Percentiles rank a stretch among this genome's conserved stretches.
These are phyloP conservation scores for Ceratobasidium papillatum DNA, from an alignment of 1,284 basidiomycete species.

Conservation along the genomic window DNA sequence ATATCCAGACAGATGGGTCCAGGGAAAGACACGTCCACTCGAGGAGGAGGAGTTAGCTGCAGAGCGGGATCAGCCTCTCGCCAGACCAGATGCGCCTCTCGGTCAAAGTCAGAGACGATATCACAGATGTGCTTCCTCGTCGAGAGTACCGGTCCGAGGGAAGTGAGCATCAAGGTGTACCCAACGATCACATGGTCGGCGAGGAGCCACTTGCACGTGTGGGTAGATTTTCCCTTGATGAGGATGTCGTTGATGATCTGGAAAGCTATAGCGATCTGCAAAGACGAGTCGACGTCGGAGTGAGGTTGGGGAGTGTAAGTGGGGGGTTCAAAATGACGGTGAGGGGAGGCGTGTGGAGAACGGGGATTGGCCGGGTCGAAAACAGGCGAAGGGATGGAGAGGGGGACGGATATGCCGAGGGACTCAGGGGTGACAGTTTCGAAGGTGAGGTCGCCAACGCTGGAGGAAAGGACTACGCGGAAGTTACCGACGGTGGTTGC, in stretches of 20 bases:
- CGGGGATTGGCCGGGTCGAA: not conserved
- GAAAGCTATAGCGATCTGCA: not conserved
- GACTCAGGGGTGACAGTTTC: not conserved
- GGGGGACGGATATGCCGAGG: not conserved
- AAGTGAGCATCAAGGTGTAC: not conserved
- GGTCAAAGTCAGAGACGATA: not conserved
- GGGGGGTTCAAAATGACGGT: not conserved
- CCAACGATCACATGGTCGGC: not conserved
- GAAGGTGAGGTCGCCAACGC: not conserved
- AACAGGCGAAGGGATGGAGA: not conserved
- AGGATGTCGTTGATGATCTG: not conserved
- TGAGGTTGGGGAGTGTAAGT: not conserved
- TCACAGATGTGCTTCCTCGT: not conserved
- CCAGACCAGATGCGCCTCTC: not conserved
- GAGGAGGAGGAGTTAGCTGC: not conserved
- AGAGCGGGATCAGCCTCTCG: not conserved
- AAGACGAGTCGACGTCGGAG: constrained; percentile 1
- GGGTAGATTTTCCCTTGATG: not conserved
- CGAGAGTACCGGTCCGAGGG: not conserved
- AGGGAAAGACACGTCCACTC: not conserved
- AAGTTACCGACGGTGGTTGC: not conserved
- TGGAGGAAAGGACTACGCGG: not conserved
- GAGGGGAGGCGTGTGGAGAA: not conserved
- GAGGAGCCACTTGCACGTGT: not conserved
- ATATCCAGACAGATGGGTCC: not conserved